phyloP scores from a whole-genome alignment of 805 yeast species.

The Isabelozyma pseudorhagii region DNA sequence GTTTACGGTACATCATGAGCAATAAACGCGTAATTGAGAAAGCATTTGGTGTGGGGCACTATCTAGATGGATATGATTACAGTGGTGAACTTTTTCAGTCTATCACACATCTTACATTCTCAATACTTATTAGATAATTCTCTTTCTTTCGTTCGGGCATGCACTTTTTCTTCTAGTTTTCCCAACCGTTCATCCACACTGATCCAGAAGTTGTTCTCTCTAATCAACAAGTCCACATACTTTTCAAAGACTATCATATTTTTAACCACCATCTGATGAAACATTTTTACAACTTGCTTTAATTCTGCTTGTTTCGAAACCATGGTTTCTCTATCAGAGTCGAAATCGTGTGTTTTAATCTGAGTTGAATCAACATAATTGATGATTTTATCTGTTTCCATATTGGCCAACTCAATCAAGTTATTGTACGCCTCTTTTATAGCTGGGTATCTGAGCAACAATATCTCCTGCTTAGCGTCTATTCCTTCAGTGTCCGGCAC shows the following conservation, averaged over 20 bases:
- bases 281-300: conserved; percentile 10
- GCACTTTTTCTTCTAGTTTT: conserved; percentile 5
- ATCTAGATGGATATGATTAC: too few species aligned
- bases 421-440: conserved; percentile 18
- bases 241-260: conserved; percentile 27
- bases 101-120: background rate
- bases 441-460: conserved; percentile 17
- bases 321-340: conserved; percentile 5
- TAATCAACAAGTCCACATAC: conserved; percentile 15
- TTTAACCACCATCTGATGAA: conserved; percentile 22
- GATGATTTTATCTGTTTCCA: conserved; percentile 17
- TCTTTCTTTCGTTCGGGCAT: conserved; percentile 1
- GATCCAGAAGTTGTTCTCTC: conserved; percentile 28
- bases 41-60: too few species aligned
- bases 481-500: background rate
- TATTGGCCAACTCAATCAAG: conserved; percentile 16
- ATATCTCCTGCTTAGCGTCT: conserved; percentile 14
- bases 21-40: too few species aligned
- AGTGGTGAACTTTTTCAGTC: too few species aligned
- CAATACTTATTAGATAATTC: conserved; percentile 1
- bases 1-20: too few species aligned
- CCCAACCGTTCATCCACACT: conserved; percentile 13
- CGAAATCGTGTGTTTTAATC: conserved; percentile 13
- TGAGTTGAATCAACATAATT: conserved; percentile 14
- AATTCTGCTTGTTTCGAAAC: conserved; percentile 7